phyloP scores from a whole-genome alignment of 345 rosid genomes.

The sweet orange (Citrus sinensis) region DVS_A1.0 CM039161.1:18345501-18346000 shows the following conservation, averaged over 20 bases:
- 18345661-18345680: not conserved
- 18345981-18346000: not conserved
- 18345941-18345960: not conserved
- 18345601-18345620: constrained; percentile 15
- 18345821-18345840: not conserved
- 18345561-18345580: constrained; percentile 52
- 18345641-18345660: not conserved
- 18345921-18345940: not conserved
- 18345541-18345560: constrained; percentile 34
- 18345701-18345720: not conserved
- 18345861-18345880: not conserved
- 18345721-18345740: not conserved
- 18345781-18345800: not conserved
- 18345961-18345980: not conserved
- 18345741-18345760: not conserved
- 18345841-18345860: not conserved
- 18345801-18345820: not conserved
- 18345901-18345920: not conserved
- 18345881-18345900: not conserved
- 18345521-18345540: constrained; percentile 73
- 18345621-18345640: not conserved
- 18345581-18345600: constrained; percentile 58
- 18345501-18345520: constrained; percentile 85
- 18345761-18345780: not conserved
- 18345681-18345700: not conserved